Conservation (phyloP, 768 basidiomycete species). For the Boletus eberwhitei region DNA sequence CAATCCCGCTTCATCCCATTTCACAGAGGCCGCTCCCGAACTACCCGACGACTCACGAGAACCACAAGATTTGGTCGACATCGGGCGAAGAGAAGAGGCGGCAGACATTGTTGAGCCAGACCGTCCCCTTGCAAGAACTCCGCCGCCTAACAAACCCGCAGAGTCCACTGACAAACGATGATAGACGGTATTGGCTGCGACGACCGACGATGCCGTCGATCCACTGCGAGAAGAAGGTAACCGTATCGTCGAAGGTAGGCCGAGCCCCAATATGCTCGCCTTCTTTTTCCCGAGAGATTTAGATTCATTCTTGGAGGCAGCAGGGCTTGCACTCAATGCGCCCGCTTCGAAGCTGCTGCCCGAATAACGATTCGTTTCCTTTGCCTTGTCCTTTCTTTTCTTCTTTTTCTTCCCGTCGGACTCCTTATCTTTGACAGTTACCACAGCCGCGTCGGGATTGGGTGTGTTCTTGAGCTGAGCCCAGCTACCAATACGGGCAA, state of each 20-base stretch:
- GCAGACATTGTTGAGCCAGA: constrained; percentile 40
- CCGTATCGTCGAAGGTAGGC: constrained; percentile 54
- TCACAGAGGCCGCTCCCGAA: constrained; percentile 41
- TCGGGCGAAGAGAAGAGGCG: constrained; percentile 46
- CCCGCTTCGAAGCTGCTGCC: constrained; percentile 70
- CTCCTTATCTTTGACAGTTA: constrained; percentile 28
- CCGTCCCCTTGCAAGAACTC: constrained; percentile 33
- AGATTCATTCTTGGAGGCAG: constrained; percentile 19
- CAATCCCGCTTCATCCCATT: constrained; percentile 51
- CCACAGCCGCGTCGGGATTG: constrained; percentile 27
- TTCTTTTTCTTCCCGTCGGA: constrained; percentile 34
- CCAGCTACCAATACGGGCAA: constrained; percentile 74
- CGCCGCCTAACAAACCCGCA: constrained; percentile 26
- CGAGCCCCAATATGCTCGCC: constrained; percentile 57
- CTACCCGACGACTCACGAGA: constrained; percentile 42
- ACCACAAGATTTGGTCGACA: constrained; percentile 39
- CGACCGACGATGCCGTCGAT: constrained; percentile 36
- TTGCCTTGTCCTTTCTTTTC: constrained; percentile 38
- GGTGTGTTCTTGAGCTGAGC: constrained; percentile 49
- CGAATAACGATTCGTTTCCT: constrained; percentile 43
- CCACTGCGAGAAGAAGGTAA: constrained; percentile 36
- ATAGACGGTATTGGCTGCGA: constrained; percentile 6
- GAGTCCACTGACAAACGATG: constrained; percentile 34
- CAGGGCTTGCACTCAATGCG: constrained; percentile 40
- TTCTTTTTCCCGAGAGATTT: constrained; percentile 54